Evolutionary conservation across 1,284 basidiomycete genomes (phyloP).

Genomic region (Pascua guehoae): DNA sequence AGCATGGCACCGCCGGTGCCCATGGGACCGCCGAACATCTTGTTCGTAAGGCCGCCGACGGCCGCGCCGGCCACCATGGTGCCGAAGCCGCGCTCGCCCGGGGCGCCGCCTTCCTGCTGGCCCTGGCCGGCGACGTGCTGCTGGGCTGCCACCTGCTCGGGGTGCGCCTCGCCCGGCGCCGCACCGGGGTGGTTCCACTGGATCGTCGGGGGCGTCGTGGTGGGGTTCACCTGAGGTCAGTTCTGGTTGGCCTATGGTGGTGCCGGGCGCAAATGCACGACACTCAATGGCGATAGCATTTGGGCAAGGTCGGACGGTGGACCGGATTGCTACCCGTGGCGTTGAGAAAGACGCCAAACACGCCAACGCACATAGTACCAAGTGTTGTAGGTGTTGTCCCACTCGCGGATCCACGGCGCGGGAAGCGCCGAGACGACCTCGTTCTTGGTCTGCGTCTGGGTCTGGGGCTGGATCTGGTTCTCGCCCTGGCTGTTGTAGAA

Average conservation of each 20-base stretch:
- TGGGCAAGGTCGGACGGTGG: no score
- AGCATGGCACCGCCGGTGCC: constrained; percentile 2
- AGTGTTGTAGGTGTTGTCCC: constrained; percentile 29
- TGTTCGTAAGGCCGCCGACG: constrained; percentile 13
- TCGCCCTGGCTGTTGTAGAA: no score
- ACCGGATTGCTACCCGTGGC: no score
- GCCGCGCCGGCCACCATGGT: constrained; percentile 4
- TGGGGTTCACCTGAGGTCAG: constrained; percentile 24
- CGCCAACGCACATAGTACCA: constrained; percentile 21
- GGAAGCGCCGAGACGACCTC: no score
- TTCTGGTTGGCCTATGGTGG: no score
- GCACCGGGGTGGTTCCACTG: constrained; percentile 30
- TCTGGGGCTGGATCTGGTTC: no score
- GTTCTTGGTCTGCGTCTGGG: no score
- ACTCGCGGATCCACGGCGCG: constrained; percentile 29
- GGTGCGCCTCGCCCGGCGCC: constrained; percentile 23
- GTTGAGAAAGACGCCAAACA: no score
- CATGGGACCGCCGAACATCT: neutral
- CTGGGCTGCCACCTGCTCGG: constrained; percentile 23
- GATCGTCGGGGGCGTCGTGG: constrained; percentile 28
- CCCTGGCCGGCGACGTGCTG: constrained; percentile 8
- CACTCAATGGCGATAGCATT: no score
- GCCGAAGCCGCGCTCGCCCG: constrained; percentile 15
- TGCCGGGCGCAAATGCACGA: no score
- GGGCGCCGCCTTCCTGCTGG: constrained; percentile 11